These are phyloP conservation scores for Ascoidea rubescens DNA, from an alignment of 805 yeast genomes.

Conservation along the genomic window DNA sequence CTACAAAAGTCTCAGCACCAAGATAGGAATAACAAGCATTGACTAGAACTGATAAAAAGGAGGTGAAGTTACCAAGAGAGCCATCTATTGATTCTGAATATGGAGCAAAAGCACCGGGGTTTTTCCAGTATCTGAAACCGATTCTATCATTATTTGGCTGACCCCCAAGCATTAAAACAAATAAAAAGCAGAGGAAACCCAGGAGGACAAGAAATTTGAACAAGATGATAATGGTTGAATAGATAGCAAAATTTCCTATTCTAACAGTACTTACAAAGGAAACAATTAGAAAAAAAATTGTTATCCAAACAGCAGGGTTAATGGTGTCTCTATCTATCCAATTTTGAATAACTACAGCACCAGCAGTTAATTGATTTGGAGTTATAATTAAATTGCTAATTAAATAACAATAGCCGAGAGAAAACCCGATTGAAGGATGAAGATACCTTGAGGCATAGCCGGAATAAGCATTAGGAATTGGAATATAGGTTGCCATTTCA, in stretches of 20 bases:
- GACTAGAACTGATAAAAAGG: slow-evolving; percentile 37
- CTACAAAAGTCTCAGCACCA: slow-evolving; percentile 37
- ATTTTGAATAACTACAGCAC: slow-evolving; percentile 36
- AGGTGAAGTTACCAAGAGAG: slow-evolving; percentile 37
- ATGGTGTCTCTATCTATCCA: slow-evolving; percentile 30
- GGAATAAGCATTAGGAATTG: slow-evolving; percentile 51
- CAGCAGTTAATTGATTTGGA: slow-evolving; percentile 39
- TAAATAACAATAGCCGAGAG: slow-evolving; percentile 44
- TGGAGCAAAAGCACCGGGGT: slow-evolving; percentile 27
- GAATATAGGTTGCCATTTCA: slow-evolving; percentile 71
- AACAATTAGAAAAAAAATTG: slow-evolving; percentile 32
- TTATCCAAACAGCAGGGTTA: slow-evolving; percentile 35
- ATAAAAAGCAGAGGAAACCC: slow-evolving; percentile 24
- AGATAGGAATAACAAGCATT: slow-evolving; percentile 36
- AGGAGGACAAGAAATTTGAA: slow-evolving; percentile 24
- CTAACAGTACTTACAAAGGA: slow-evolving; percentile 36
- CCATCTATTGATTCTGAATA: slow-evolving; percentile 24
- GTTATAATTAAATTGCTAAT: slow-evolving; percentile 37
- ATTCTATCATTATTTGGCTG: slow-evolving; percentile 19
- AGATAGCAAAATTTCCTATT: slow-evolving; percentile 31
- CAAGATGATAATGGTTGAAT: slow-evolving; percentile 23
- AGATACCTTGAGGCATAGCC: slow-evolving; percentile 48
- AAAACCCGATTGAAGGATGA: slow-evolving; percentile 49
- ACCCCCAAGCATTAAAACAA: slow-evolving; percentile 28
- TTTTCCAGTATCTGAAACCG: slow-evolving; percentile 29